Evolutionary conservation across 2,329 filamentous ascomycete genomes (phyloP).

Genomic region (Hirsutella thompsonii): DNA sequence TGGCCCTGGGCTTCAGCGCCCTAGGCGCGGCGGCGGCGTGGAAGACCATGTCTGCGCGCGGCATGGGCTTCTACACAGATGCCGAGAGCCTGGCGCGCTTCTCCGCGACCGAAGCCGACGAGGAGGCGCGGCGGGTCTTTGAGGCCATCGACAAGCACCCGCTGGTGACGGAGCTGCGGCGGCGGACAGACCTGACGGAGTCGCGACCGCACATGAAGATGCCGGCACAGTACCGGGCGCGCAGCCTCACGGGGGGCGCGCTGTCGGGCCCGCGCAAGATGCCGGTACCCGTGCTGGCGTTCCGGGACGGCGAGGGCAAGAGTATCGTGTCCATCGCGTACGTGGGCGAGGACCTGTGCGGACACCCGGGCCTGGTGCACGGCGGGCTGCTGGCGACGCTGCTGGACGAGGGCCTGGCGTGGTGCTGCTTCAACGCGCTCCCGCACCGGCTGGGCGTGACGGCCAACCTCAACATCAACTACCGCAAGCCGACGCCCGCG

Average conservation of each 20-base stretch:
- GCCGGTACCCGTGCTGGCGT: slow-evolving; percentile 68
- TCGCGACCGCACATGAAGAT: slow-evolving; percentile 81
- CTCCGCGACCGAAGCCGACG: slow-evolving; percentile 34
- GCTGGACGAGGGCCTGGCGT: slow-evolving; percentile 77
- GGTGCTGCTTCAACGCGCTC: slow-evolving; percentile 78
- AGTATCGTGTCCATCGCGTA: slow-evolving; percentile 61
- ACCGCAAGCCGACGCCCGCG: slow-evolving; percentile 67
- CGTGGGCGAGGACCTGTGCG: slow-evolving; percentile 68
- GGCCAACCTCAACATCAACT: slow-evolving; percentile 72
- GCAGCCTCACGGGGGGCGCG: slow-evolving; percentile 73
- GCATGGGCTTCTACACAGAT: slow-evolving; percentile 37
- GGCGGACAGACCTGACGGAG: slow-evolving; percentile 54
- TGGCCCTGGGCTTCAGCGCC: slow-evolving; percentile 16
- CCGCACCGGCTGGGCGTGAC: slow-evolving; percentile 81
- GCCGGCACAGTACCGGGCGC: slow-evolving; percentile 51
- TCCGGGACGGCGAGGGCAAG: slow-evolving; percentile 58
- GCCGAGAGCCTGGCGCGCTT: slow-evolving; percentile 61
- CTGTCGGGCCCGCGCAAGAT: slow-evolving; percentile 65
- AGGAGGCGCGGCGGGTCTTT: slow-evolving; percentile 49
- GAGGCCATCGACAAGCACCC: slow-evolving; percentile 64
- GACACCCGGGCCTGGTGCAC: slow-evolving; percentile 83
- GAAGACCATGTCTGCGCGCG: slow-evolving; percentile 19
- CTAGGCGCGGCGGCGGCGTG: slow-evolving; percentile 21
- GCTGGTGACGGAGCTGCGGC: slow-evolving; percentile 55
- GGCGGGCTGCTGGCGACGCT: slow-evolving; percentile 86